Evolutionary conservation across 1,284 basidiomycete genomes (phyloP).

Genomic region (Ceratobasidium papillatum): DNA sequence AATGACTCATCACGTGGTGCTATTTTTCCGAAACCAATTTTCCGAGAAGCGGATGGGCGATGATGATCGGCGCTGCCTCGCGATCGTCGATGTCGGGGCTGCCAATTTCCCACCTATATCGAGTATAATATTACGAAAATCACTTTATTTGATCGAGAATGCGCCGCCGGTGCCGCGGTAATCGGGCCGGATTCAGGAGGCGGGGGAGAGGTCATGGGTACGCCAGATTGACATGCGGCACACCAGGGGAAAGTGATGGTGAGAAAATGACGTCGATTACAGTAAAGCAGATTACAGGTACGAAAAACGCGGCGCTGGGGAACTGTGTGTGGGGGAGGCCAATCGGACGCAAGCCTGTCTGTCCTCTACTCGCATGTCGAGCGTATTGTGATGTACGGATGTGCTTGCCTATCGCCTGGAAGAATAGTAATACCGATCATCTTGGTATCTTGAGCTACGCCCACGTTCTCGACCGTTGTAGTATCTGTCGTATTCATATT

Average conservation of each 20-base stretch:
- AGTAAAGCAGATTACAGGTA: neutral
- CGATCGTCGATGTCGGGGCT: conserved; percentile 31
- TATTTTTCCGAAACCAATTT: neutral
- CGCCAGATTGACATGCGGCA: neutral
- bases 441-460: neutral
- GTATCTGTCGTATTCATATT: neutral
- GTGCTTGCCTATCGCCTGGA: conserved; percentile 16
- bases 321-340: conserved; percentile 3
- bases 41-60: conserved; percentile 31
- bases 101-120: neutral
- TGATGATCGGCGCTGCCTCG: conserved; percentile 35
- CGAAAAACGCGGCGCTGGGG: conserved; percentile 15
- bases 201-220: conserved; percentile 15
- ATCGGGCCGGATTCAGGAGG: conserved; percentile 8
- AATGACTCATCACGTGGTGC: conserved; percentile 5
- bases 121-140: conserved; percentile 11
- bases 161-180: neutral
- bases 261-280: conserved; percentile 35
- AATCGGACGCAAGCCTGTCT: neutral
- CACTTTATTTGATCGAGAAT: neutral
- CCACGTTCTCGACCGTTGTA: neutral
- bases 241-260: neutral
- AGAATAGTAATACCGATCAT: conserved; percentile 1
- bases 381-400: neutral
- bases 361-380: neutral